A percentile compares a stretch with the other conserved stretches of the same genome.
Evolutionary conservation across 441 rosid species (phyloP).

Genomic region (Pelargonium australe): DNA sequence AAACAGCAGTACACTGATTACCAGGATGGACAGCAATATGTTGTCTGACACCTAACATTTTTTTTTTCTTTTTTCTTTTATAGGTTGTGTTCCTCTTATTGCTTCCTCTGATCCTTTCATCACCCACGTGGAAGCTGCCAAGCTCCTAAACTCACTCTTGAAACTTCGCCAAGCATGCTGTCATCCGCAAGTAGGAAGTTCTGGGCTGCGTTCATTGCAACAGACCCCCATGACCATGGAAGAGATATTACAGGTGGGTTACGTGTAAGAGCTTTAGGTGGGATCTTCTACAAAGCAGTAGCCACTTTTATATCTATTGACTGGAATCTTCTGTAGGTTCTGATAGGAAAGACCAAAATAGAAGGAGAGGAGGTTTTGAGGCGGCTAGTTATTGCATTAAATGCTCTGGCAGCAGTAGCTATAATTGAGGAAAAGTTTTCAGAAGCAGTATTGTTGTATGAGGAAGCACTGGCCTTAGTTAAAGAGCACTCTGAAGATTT

Average conservation of each 20-base stretch:
- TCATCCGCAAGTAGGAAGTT: constrained; percentile 99
- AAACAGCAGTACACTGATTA: constrained; percentile 5
- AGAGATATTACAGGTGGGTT: constrained; percentile 72
- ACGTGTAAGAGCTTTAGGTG: constrained; percentile 12
- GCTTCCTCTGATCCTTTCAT: constrained; percentile 45
- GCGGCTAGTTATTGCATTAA: constrained; percentile 76
- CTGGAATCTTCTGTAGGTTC: constrained; percentile 48
- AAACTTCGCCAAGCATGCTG: constrained; percentile 99
- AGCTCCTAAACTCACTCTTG: constrained; percentile 83
- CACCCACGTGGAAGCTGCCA: constrained; percentile 80
- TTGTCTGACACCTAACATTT: constrained; percentile 16
- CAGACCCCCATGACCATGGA: constrained; percentile 97
- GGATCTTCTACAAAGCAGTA: constrained; percentile 13
- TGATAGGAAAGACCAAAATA: constrained; percentile 76
- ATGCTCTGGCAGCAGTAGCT: constrained; percentile 90
- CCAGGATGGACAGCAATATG: constrained; percentile 8
- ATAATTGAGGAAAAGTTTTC: constrained; percentile 61
- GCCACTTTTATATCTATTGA: constrained; percentile 22
- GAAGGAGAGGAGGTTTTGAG: constrained; percentile 98
- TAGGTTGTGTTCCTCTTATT: constrained; percentile 48
- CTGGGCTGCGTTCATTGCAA: constrained; percentile 85
- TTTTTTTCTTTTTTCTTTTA: constrained; percentile 9
- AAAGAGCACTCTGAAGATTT: constrained; percentile 75
- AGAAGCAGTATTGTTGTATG: constrained; percentile 64
- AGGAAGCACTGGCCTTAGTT: constrained; percentile 67